Conservation (phyloP, 2,329 filamentous ascomycete genomes). For the Chalaropsis thielavioides region DNA sequence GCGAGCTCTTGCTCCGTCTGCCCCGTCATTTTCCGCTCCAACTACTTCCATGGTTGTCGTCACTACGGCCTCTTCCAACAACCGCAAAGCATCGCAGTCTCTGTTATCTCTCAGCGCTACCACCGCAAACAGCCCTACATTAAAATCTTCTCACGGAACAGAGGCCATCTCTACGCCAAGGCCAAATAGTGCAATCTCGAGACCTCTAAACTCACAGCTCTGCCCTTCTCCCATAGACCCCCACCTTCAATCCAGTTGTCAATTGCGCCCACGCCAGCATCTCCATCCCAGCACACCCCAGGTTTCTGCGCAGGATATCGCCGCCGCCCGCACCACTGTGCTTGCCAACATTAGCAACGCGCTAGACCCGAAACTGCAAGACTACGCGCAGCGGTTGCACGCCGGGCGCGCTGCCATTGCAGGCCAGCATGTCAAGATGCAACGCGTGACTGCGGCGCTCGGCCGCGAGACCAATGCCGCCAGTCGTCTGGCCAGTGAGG, state of each 20-base stretch:
- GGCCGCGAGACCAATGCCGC: conserved; percentile 51
- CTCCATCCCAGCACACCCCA: conserved; percentile 29
- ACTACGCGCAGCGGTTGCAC: conserved; percentile 55
- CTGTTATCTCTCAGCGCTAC: not conserved
- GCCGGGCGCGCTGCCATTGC: conserved; percentile 49
- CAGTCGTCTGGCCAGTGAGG: conserved; percentile 46
- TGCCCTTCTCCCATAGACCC: not conserved
- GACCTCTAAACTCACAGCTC: not conserved
- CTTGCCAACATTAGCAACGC: conserved; percentile 53
- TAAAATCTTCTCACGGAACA: not conserved
- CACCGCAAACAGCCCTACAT: not conserved
- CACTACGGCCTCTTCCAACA: not conserved
- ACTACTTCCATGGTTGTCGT: not conserved
- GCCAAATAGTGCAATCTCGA: not conserved
- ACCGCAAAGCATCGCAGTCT: not conserved
- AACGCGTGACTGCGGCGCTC: conserved; percentile 43
- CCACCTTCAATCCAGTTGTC: not conserved
- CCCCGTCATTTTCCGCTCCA: not conserved
- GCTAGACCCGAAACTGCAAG: conserved; percentile 52
- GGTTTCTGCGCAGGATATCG: conserved; percentile 33
- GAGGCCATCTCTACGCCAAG: not conserved
- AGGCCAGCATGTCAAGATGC: conserved; percentile 52
- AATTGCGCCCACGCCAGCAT: conserved; percentile 16
- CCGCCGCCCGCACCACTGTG: conserved; percentile 44
- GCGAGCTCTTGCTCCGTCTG: not conserved